A percentile compares a stretch with the other conserved stretches of the same genome.
phyloP scores from a whole-genome alignment of 371 early-diverging fungal genomes.

The Batkoa obscura region DNA sequence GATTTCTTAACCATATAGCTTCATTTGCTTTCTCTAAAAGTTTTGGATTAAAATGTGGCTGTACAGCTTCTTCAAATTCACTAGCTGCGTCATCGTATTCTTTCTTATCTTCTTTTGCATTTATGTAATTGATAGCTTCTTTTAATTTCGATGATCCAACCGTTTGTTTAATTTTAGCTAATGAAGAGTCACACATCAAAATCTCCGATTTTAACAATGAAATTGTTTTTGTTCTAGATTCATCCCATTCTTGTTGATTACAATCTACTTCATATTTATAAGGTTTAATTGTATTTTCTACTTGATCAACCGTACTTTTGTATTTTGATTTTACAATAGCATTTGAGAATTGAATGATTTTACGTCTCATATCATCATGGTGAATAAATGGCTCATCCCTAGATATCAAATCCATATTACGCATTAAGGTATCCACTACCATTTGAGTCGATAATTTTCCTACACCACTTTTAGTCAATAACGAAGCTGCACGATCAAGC shows the following conservation, averaged over 20 bases:
- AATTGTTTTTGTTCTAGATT: conserved; percentile 59
- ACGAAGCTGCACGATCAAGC: conserved; percentile 58
- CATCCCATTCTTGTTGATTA: conserved; percentile 79
- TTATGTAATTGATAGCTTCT: conserved; percentile 47
- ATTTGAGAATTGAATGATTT: conserved; percentile 59
- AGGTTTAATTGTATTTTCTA: conserved; percentile 96
- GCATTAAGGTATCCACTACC: conserved; percentile 67
- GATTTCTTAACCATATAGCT: conserved; percentile 52
- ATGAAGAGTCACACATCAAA: conserved; percentile 42
- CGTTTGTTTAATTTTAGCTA: conserved; percentile 45
- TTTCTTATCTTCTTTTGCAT: conserved; percentile 27
- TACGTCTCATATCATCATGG: conserved; percentile 65
- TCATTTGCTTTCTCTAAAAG: conserved; percentile 61
- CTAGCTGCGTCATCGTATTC: neutral
- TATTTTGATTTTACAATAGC: conserved; percentile 70
- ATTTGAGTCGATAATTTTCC: conserved; percentile 80
- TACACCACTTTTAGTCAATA: conserved; percentile 83
- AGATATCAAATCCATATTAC: conserved; percentile 61
- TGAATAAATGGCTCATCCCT: conserved; percentile 62
- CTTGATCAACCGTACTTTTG: conserved; percentile 79
- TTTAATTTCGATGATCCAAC: conserved; percentile 69
- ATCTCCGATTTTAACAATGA: conserved; percentile 56
- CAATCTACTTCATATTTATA: conserved; percentile 93
- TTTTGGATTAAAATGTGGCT: conserved; percentile 37
- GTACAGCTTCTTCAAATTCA: conserved; percentile 12